Evolutionary conservation across 352 stramenopile genomes (phyloP), one percentile per base, ranked within the genome.

Genomic region (Aphanomyces euteiches): DNA sequence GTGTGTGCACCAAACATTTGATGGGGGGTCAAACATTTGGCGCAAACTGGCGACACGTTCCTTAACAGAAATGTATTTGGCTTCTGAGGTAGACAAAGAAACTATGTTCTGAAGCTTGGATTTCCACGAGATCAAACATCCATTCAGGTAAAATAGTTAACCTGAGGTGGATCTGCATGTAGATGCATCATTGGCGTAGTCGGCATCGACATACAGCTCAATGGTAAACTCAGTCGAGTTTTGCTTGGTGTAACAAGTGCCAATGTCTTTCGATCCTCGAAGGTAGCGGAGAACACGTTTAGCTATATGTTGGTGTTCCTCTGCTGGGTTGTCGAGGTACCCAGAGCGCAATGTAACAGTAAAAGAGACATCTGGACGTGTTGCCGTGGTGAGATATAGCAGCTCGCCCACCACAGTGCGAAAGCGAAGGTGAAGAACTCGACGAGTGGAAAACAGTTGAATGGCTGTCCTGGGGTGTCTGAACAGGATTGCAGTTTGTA

Each of bases 321-420:
- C 6, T 17, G 38, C 36, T 12, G 36, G 41, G 7, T 12, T 15
- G 34, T 48, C 41, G 38, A 66, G 38, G 28, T 54, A 4, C 28
- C 21, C 3, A 17, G 38, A 19, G 17, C 53, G 58, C 34, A 13
- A 28, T 39, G n/a, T 19, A 15, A 66, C 58, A 38, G 47, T 13
- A 37, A 63, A 17, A 7, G 10, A 45, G 15, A 69, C 1, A 8
- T 69, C 63, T 15, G 38, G 40, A 7, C 63, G n/a, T 40, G 63
- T 43, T 6, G 28, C 3, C 47, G 63, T 57, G 0, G 50, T 41
- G 19, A 69, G 53, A 66, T 69, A 69, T 7, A 57, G 43, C n/a
- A 69, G 38, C 1, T 34, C 63, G 37, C 63, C 63, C 3, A 69
- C 63, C 40, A 69, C 13, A 28, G 59, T 69, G 34, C 63, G 47